These are phyloP conservation scores for Hymenoscyphus infarciens DNA, from an alignment of 2,329 filamentous ascomycete genomes.

Conservation along the genomic window DNA sequence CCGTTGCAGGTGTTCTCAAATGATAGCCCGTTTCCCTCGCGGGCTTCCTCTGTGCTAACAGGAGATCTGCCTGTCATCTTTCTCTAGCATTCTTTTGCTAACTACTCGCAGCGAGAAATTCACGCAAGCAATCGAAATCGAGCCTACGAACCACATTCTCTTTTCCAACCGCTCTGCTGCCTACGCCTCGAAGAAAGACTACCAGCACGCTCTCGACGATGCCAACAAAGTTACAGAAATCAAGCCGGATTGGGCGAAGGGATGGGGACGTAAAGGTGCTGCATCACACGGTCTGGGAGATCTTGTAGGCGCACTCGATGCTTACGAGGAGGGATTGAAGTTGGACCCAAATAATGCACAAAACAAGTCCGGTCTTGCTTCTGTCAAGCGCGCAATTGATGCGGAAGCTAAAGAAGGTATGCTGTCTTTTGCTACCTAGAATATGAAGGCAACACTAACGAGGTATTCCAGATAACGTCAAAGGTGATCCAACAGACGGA, in stretches of 20 bases:
- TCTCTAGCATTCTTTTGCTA: background rate
- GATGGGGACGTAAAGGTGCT: slow-evolving; percentile 89
- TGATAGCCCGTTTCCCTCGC: no score
- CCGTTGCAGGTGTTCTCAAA: background rate
- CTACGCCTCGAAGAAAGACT: slow-evolving; percentile 86
- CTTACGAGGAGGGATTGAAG: slow-evolving; percentile 93
- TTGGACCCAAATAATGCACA: slow-evolving; percentile 87
- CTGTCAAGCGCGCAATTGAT: slow-evolving; percentile 85
- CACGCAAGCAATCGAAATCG: slow-evolving; percentile 83
- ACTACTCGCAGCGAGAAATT: slow-evolving; percentile 72
- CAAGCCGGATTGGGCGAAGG: slow-evolving; percentile 98
- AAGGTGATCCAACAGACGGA: slow-evolving; percentile 66
- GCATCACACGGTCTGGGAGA: slow-evolving; percentile 87
- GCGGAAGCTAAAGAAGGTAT: slow-evolving; percentile 56
- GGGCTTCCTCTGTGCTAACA: no score
- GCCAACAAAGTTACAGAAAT: slow-evolving; percentile 90
- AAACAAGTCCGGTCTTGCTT: slow-evolving; percentile 81
- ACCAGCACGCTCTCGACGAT: slow-evolving; percentile 78
- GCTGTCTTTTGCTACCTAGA: slow-evolving; percentile 9
- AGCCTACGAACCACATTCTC: slow-evolving; percentile 89
- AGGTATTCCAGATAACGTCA: slow-evolving; percentile 36
- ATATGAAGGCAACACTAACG: slow-evolving; percentile 14
- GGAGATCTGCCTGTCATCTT: background rate
- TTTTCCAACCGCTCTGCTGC: slow-evolving; percentile 94
- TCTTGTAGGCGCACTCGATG: slow-evolving; percentile 78